These are phyloP conservation scores for Gracilaria vermiculophylla DNA, from an alignment of 23 red algal genomes.

Conservation along the genomic window DNA sequence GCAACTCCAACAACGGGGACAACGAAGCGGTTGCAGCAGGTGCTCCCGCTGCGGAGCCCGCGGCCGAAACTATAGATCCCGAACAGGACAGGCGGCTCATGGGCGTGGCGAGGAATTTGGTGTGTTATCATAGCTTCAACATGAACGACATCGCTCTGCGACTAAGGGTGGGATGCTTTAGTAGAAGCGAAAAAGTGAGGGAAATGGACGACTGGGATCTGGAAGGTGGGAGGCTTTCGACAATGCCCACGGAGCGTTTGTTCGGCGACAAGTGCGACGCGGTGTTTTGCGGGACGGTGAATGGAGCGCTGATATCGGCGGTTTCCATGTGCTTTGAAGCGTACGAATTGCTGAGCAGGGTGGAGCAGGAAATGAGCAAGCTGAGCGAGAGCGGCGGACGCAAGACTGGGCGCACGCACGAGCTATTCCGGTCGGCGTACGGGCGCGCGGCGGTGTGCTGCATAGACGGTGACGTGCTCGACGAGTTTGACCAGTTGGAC, in stretches of 20 bases:
- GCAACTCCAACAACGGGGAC: neutral
- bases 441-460: neutral
- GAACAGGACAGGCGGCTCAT: neutral
- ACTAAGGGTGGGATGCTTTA: conserved; percentile 28
- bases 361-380: conserved; percentile 26
- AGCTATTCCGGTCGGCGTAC: conserved; percentile 19
- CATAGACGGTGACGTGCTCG: conserved; percentile 50
- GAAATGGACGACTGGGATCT: conserved; percentile 30
- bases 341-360: conserved; percentile 28
- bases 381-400: neutral
- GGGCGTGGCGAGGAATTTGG: conserved; percentile 41
- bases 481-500: conserved; percentile 15
- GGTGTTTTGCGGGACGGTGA: conserved; percentile 50
- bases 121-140: conserved; percentile 54
- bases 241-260: neutral
- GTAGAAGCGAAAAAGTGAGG: conserved; percentile 16
- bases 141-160: conserved; percentile 43
- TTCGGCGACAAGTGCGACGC: neutral
- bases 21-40: neutral
- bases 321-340: conserved; percentile 22
- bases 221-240: conserved; percentile 9
- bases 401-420: conserved; percentile 4
- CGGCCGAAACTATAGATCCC: neutral
- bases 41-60: neutral
- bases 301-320: conserved; percentile 43